Base-by-base conservation (phyloP, 257 asterid genomes). In the Phtheirospermum japonicum region DNA sequence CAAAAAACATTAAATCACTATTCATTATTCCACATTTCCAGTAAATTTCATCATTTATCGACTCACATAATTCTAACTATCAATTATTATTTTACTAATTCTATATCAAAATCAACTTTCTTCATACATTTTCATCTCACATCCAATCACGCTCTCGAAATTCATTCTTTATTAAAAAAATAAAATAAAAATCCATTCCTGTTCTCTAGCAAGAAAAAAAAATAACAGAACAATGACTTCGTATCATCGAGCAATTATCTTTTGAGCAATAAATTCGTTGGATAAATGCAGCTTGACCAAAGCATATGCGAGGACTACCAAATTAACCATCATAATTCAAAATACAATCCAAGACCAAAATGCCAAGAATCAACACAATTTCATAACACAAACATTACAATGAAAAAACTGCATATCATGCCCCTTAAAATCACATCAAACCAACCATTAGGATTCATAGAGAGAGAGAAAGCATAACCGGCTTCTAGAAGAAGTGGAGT, bases 401-500 rank as follows among this genome's bases (percentile, higher is more conserved):
- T 33, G 10, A 33, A 26, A 49, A 28, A 65, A 26, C 34, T 32
- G 50, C 45, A 55, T 3, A 19, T 1, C 6, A 54, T 13, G 20
- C 48, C 46, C 51, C 36, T 37, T 14, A 7, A 26, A 40, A 40
- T 1, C 50, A 73, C 45, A 43, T 26, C 17, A 54, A 54, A 64
- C 23, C 61, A 14, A 13, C 4, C 59, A 53, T 32, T 30, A 34
- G 36, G 20, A 7, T 32, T 3, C 6, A 12, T 43, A 45, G 50
- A 57, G 64, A 65, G 55, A 30, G 46, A 31, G 65, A 67, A 53
- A 28, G 40, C 78, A 59, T 82, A 93, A 97, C 99, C 97, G 54
- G 97, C 99, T 80, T 89, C 99, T 17, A 89, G 48, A 68, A 89
- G 92, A 60, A 93, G 69, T 26, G 99, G 87, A 48, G 99, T 87